Evolutionary conservation across 2,329 filamentous ascomycete species (phyloP).

Genomic region (Alternaria conjuncta): DNA sequence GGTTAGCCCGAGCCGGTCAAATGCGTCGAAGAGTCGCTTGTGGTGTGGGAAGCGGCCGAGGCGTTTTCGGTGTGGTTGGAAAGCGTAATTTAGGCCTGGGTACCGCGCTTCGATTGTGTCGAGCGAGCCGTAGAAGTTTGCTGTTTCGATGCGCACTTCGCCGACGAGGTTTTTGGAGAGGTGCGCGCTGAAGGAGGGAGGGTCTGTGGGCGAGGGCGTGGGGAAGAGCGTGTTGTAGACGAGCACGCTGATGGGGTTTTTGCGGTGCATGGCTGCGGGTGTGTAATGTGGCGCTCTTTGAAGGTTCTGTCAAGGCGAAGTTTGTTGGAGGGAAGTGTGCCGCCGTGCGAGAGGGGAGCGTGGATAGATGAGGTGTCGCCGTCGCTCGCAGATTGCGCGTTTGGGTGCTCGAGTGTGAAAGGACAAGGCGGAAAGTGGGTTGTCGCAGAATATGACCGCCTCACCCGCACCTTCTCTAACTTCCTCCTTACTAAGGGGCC

Average conservation of each 20-base stretch:
- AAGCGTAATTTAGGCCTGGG: constrained; percentile 78
- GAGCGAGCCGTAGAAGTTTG: constrained; percentile 79
- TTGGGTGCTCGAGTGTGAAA: background rate
- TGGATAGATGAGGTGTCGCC: constrained; percentile 1
- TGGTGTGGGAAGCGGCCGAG: constrained; percentile 80
- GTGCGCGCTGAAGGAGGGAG: constrained; percentile 72
- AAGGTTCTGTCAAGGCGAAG: background rate
- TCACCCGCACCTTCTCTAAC: constrained; percentile 18
- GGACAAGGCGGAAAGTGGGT: background rate
- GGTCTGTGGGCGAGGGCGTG: constrained; percentile 70
- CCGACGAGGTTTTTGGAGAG: constrained; percentile 74
- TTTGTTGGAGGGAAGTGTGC: constrained; percentile 3
- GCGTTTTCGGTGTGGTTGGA: constrained; percentile 76
- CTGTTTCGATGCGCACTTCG: constrained; percentile 80
- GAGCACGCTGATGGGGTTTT: constrained; percentile 70
- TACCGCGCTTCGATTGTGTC: constrained; percentile 83
- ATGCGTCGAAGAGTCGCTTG: constrained; percentile 75
- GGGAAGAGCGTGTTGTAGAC: constrained; percentile 78
- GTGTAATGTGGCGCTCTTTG: background rate
- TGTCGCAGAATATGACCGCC: constrained; percentile 19
- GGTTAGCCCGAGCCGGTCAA: constrained; percentile 73
- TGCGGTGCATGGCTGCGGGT: constrained; percentile 69
- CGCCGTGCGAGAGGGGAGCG: constrained; percentile 3
- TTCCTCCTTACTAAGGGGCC: constrained; percentile 3
- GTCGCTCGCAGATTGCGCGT: constrained; percentile 7